These are phyloP conservation scores for Ricinus communis DNA, from an alignment of 345 rosid genomes.

Conservation along the genomic window DNA sequence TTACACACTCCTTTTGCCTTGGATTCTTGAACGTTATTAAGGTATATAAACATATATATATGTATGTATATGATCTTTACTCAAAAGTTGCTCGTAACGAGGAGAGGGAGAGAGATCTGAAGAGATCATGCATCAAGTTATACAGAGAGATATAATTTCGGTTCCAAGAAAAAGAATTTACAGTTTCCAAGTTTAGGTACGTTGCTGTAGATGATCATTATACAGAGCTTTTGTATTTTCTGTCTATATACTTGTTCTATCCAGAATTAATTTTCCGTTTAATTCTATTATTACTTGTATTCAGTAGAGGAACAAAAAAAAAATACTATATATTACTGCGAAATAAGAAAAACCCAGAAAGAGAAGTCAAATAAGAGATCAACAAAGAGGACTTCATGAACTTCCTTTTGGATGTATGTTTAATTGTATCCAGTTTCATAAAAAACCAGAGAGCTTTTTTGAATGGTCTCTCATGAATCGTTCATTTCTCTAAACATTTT, in stretches of 20 bases:
- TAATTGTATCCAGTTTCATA: conserved; percentile 25
- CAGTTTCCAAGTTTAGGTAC: not conserved
- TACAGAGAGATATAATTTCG: not conserved
- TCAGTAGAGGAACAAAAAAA: not conserved
- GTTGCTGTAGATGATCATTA: conserved; percentile 4
- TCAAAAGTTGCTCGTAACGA: not conserved
- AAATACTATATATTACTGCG: not conserved
- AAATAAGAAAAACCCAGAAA: not conserved
- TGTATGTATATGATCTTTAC: not conserved
- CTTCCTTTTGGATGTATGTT: not conserved
- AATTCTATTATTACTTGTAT: not conserved
- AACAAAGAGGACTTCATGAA: conserved; percentile 10
- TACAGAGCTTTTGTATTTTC: not conserved
- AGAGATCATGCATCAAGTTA: not conserved
- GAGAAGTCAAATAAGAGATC: not conserved
- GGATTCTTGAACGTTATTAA: conserved; percentile 22
- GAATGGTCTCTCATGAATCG: conserved; percentile 22
- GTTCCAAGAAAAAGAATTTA: not conserved
- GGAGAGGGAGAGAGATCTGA: not conserved
- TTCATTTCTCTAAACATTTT: conserved; percentile 9
- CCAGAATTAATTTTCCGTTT: not conserved
- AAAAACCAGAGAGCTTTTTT: conserved; percentile 11
- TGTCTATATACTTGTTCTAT: not conserved
- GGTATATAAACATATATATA: not conserved
- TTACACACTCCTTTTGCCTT: conserved; percentile 35